These are phyloP conservation scores for Tulasnella sp. DNA, from an alignment of 768 basidiomycete genomes.

Conservation along the genomic window DNA sequence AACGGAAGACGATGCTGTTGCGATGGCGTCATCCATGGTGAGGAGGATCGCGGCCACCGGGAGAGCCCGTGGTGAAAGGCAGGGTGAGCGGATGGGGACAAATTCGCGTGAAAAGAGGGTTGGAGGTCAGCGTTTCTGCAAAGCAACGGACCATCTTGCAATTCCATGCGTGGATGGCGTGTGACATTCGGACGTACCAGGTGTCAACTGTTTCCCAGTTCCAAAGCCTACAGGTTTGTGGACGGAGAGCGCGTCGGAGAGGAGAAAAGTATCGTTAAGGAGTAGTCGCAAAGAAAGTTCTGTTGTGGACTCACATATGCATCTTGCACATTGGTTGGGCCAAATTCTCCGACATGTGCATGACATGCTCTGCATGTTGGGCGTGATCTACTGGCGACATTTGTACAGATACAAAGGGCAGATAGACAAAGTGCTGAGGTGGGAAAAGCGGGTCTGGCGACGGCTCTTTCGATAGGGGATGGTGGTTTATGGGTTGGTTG, in stretches of 20 bases:
- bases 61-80: neutral
- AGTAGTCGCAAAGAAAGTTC: slow-evolving; percentile 54
- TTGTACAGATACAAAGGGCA: too few species aligned
- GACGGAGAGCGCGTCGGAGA: neutral
- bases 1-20: slow-evolving; percentile 53
- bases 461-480: neutral
- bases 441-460: neutral
- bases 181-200: too few species aligned
- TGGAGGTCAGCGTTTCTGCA: too few species aligned
- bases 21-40: slow-evolving; percentile 26
- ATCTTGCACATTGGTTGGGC: slow-evolving; percentile 4
- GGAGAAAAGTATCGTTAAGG: slow-evolving; percentile 22
- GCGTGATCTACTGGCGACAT: neutral
- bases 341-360: neutral
- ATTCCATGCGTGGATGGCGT: too few species aligned
- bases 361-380: neutral
- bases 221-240: slow-evolving; percentile 7
- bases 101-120: neutral
- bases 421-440: too few species aligned
- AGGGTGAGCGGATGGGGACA: neutral
- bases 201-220: slow-evolving; percentile 17
- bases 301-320: slow-evolving; percentile 2
- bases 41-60: neutral
- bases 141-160: too few species aligned
- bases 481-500: neutral